phyloP scores from a whole-genome alignment of 805 yeast species.

The Candida suzukii region DNA sequence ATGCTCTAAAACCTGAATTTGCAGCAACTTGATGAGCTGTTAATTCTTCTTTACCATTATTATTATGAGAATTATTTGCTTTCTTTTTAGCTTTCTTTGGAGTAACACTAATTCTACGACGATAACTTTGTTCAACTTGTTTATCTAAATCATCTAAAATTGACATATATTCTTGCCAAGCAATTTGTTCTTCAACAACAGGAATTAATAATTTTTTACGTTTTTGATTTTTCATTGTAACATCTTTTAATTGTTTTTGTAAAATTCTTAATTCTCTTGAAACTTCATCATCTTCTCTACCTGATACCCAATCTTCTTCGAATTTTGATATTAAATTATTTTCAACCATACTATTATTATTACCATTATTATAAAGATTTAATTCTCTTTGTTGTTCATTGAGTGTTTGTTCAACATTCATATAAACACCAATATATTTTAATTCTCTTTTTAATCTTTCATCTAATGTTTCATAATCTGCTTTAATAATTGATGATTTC shows the following conservation, averaged over 20 bases:
- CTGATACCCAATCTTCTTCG: conserved; percentile 66
- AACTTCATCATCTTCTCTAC: conserved; percentile 90
- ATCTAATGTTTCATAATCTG: conserved; percentile 76
- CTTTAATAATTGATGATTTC: conserved; percentile 36
- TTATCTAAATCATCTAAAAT: conserved; percentile 91
- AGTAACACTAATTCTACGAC: conserved; percentile 72
- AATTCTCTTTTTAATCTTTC: conserved; percentile 84
- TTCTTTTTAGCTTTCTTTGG: conserved; percentile 54
- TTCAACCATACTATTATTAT: not conserved
- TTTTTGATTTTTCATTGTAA: conserved; percentile 55
- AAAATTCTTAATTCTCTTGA: conserved; percentile 73
- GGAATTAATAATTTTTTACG: conserved; percentile 65
- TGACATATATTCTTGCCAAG: conserved; percentile 89
- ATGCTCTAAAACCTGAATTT: conserved; percentile 67
- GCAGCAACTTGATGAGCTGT: conserved; percentile 60
- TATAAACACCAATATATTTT: conserved; percentile 82
- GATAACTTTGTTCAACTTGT: conserved; percentile 92
- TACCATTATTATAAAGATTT: conserved; percentile 1
- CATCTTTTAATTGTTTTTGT: conserved; percentile 59
- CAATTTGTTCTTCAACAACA: conserved; percentile 76
- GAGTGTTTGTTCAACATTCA: conserved; percentile 44
- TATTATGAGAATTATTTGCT: conserved; percentile 16
- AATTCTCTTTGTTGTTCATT: conserved; percentile 16
- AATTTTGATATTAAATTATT: conserved; percentile 12
- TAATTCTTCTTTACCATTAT: conserved; percentile 19